These are phyloP conservation scores for Mycena latifolia DNA, from an alignment of 768 basidiomycete genomes.

Conservation along the genomic window DNA sequence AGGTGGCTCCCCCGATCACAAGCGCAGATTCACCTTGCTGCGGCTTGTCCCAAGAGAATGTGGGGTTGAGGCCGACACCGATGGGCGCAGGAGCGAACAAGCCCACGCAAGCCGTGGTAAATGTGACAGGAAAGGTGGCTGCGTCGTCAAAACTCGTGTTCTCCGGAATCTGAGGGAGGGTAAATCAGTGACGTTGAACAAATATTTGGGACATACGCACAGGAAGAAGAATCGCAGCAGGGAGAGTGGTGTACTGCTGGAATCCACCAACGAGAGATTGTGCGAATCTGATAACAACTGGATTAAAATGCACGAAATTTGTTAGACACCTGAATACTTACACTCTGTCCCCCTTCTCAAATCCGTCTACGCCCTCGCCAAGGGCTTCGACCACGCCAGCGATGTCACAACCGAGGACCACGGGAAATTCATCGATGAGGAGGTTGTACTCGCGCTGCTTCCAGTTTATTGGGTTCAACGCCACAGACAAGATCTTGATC, in stretches of 20 bases:
- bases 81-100: constrained; percentile 31
- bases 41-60: constrained; percentile 28
- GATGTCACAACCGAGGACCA: constrained; percentile 43
- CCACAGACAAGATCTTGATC: constrained; percentile 42
- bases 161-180: constrained; percentile 20
- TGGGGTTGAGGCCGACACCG: constrained; percentile 33
- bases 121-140: constrained; percentile 29
- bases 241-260: constrained; percentile 44
- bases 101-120: constrained; percentile 31
- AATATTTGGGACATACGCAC: too few relatives aligned
- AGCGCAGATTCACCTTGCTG: constrained; percentile 33
- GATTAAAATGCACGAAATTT: neutral
- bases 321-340: neutral
- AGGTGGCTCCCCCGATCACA: constrained; percentile 28
- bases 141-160: constrained; percentile 30
- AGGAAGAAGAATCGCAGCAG: constrained; percentile 19
- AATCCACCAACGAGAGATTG: constrained; percentile 24
- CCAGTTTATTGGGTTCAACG: constrained; percentile 50
- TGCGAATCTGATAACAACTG: neutral
- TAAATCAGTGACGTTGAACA: too few relatives aligned
- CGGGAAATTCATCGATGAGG: constrained; percentile 42
- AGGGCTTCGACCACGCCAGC: constrained; percentile 49
- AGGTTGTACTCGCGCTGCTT: constrained; percentile 42
- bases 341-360: constrained; percentile 50
- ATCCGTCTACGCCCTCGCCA: constrained; percentile 49